Evolutionary conservation across 2,329 filamentous ascomycete genomes (phyloP).

Genomic region (Xylariales sp.): DNA sequence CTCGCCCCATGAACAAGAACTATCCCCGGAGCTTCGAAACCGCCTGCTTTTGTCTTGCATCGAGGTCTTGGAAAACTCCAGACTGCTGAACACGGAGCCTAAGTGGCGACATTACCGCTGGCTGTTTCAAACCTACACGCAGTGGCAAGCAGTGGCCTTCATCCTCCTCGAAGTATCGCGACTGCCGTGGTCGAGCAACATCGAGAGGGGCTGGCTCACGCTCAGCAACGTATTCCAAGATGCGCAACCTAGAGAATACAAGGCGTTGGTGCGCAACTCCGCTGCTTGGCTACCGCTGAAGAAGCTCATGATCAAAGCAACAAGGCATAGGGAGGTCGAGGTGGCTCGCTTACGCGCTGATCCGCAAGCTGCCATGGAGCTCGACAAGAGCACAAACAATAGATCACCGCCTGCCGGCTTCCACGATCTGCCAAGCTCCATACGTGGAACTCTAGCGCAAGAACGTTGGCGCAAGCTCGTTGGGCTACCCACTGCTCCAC

Average conservation of each 20-base stretch:
- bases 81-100: slow-evolving; percentile 46
- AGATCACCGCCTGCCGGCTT: slow-evolving; percentile 41
- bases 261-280: slow-evolving; percentile 39
- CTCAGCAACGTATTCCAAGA: slow-evolving; percentile 34
- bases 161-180: slow-evolving; percentile 47
- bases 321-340: slow-evolving; percentile 46
- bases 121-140: slow-evolving; percentile 55
- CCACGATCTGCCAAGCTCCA: slow-evolving; percentile 38
- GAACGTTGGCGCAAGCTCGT: slow-evolving; percentile 50
- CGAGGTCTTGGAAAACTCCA: slow-evolving; percentile 52
- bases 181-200: slow-evolving; percentile 43
- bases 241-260: slow-evolving; percentile 35
- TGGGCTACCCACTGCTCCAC: slow-evolving; percentile 19
- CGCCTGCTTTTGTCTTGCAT: slow-evolving; percentile 46
- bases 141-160: slow-evolving; percentile 56
- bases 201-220: slow-evolving; percentile 46
- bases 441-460: slow-evolving; percentile 42
- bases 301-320: slow-evolving; percentile 49
- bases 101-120: slow-evolving; percentile 49
- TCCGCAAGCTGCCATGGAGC: slow-evolving; percentile 40
- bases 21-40: slow-evolving; percentile 33
- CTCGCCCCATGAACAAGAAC: slow-evolving; percentile 28
- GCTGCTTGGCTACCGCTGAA: slow-evolving; percentile 50
- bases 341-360: slow-evolving; percentile 43
- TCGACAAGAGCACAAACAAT: slow-evolving; percentile 45